Evolutionary conservation across 2,329 filamentous ascomycete genomes (phyloP).

Genomic region (Davidsoniella eucalypti): DNA sequence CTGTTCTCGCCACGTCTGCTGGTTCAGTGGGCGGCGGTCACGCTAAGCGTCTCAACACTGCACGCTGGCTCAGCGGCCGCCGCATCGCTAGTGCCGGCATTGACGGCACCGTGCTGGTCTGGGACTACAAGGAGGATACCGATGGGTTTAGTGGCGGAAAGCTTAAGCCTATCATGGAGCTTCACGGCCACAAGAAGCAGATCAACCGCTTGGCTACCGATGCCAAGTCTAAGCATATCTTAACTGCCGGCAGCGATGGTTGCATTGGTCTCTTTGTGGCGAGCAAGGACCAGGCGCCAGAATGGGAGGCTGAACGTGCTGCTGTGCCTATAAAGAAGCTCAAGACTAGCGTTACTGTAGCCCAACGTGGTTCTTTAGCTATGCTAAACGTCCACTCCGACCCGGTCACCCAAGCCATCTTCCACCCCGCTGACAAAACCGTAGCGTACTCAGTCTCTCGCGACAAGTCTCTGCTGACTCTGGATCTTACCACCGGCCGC

Average conservation of each 20-base stretch:
- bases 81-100: slow-evolving; percentile 61
- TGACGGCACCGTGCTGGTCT: slow-evolving; percentile 73
- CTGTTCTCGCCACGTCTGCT: slow-evolving; percentile 62
- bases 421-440: slow-evolving; percentile 70
- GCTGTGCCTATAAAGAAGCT: slow-evolving; percentile 28
- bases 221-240: slow-evolving; percentile 52
- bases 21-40: slow-evolving; percentile 54
- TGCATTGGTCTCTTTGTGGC: slow-evolving; percentile 79
- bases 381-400: slow-evolving; percentile 57
- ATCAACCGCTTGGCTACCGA: slow-evolving; percentile 65
- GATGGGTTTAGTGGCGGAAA: slow-evolving; percentile 48
- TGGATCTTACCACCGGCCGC: slow-evolving; percentile 68
- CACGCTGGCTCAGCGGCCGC: slow-evolving; percentile 65
- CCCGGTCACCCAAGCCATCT: slow-evolving; percentile 63
- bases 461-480: slow-evolving; percentile 80
- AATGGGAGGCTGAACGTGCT: slow-evolving; percentile 52
- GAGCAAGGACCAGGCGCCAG: slow-evolving; percentile 57
- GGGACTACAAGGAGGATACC: slow-evolving; percentile 63
- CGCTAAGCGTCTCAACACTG: slow-evolving; percentile 61
- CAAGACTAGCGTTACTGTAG: slow-evolving; percentile 25
- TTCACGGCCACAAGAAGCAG: slow-evolving; percentile 64
- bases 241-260: slow-evolving; percentile 75
- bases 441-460: slow-evolving; percentile 83
- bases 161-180: slow-evolving; percentile 59
- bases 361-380: slow-evolving; percentile 63